Evolutionary conservation across 2,329 filamentous ascomycete genomes (phyloP).

Genomic region (Colletotrichum sp.): DNA sequence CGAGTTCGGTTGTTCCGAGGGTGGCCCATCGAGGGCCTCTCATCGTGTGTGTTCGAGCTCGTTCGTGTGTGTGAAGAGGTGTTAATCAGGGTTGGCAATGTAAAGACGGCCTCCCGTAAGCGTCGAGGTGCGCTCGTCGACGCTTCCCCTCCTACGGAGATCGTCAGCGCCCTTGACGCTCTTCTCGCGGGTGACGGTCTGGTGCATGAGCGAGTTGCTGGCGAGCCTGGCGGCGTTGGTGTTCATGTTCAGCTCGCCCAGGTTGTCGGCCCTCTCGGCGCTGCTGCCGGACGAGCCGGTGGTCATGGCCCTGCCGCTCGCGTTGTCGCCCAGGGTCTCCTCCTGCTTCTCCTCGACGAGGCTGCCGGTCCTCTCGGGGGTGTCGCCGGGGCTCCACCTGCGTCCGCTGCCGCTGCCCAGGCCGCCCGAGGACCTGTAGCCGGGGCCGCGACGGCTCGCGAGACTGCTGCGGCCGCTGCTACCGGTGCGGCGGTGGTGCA

Average conservation of each 20-base stretch:
- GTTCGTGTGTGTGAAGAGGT: neutral
- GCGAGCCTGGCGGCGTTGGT: conserved; percentile 54
- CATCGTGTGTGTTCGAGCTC: neutral
- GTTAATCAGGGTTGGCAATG: conserved; percentile 82
- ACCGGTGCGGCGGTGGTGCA: conserved; percentile 73
- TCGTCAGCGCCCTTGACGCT: conserved; percentile 73
- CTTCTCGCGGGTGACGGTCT: conserved; percentile 66
- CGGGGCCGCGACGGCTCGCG: conserved; percentile 53
- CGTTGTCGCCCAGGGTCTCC: conserved; percentile 39
- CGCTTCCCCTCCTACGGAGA: conserved; percentile 76
- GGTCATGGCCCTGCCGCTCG: conserved; percentile 54
- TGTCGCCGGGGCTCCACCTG: conserved; percentile 59
- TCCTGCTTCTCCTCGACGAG: conserved; percentile 46
- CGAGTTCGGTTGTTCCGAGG: neutral
- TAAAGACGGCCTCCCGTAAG: conserved; percentile 74
- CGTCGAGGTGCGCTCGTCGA: conserved; percentile 82
- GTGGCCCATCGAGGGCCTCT: neutral
- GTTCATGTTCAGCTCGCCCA: conserved; percentile 54
- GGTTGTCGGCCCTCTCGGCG: conserved; percentile 64
- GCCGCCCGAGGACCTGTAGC: conserved; percentile 58
- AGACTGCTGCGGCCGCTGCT: conserved; percentile 75
- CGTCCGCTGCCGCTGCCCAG: conserved; percentile 43
- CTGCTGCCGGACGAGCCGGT: conserved; percentile 59
- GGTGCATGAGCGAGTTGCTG: conserved; percentile 62
- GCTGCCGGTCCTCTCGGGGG: conserved; percentile 60